phyloP scores from a whole-genome alignment of 768 basidiomycete genomes.

The Tricholoma saponaceum region DNA sequence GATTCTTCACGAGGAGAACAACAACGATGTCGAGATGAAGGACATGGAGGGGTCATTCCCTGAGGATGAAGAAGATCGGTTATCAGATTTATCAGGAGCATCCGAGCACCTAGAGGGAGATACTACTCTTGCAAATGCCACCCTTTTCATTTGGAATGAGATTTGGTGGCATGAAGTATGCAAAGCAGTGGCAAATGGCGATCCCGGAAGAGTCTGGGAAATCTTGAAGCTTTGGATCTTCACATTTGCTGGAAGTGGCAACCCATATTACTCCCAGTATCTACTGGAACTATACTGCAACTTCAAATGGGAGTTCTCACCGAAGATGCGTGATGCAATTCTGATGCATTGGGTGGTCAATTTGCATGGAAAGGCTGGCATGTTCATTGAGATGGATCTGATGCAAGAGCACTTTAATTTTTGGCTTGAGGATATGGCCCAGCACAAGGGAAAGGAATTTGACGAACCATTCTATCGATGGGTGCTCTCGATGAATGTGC shows the following conservation, averaged over 20 bases:
- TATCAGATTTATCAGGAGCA: conserved; percentile 4
- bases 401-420: conserved; percentile 27
- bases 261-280: conserved; percentile 22
- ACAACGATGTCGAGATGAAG: neutral
- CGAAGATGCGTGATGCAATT: conserved; percentile 14
- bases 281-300: conserved; percentile 23
- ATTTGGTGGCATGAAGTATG: conserved; percentile 21
- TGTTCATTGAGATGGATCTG: conserved; percentile 25
- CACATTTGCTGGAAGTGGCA: conserved; percentile 20
- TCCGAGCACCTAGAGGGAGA: conserved; percentile 4
- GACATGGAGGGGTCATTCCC: neutral
- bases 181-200: conserved; percentile 18
- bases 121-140: conserved; percentile 16
- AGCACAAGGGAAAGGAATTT: conserved; percentile 20
- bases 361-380: conserved; percentile 15
- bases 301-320: conserved; percentile 19
- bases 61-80: neutral
- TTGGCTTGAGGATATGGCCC: conserved; percentile 21
- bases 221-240: conserved; percentile 22
- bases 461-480: conserved; percentile 15
- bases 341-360: conserved; percentile 27
- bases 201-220: conserved; percentile 21
- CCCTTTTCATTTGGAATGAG: conserved; percentile 17
- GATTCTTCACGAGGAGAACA: neutral
- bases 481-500: conserved; percentile 12